phyloP scores from a whole-genome alignment of 345 rosid genomes.

The Citrus glauca region DNA sequence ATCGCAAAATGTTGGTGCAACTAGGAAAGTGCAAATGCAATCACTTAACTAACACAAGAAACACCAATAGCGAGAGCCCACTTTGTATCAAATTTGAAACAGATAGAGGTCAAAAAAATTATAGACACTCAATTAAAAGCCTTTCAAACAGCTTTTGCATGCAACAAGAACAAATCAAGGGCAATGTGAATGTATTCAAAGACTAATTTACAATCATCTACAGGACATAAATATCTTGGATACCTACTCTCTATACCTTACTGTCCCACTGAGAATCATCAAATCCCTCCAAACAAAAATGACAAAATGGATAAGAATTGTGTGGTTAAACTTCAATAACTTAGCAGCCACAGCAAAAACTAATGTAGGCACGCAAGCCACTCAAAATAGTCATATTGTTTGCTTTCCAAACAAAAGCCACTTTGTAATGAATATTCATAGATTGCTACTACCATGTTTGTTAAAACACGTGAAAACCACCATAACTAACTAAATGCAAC shows the following conservation, averaged over 20 bases:
- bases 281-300: neutral
- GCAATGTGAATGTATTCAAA: neutral
- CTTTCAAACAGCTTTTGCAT: neutral
- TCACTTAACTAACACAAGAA: neutral
- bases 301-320: neutral
- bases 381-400: neutral
- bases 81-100: neutral
- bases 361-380: neutral
- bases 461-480: neutral
- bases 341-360: neutral
- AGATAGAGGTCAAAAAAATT: neutral
- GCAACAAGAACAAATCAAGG: neutral
- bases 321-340: neutral
- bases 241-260: neutral
- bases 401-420: neutral
- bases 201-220: neutral
- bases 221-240: neutral
- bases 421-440: neutral
- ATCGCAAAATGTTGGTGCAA: neutral
- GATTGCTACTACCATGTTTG: neutral
- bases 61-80: neutral
- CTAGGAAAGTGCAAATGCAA: neutral
- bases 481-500: neutral
- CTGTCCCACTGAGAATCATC: neutral
- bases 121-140: neutral